A percentile compares a stretch with the other conserved stretches of the same genome.
phyloP scores from a whole-genome alignment of 345 rosid species.

The Populus simonii region DNA sequence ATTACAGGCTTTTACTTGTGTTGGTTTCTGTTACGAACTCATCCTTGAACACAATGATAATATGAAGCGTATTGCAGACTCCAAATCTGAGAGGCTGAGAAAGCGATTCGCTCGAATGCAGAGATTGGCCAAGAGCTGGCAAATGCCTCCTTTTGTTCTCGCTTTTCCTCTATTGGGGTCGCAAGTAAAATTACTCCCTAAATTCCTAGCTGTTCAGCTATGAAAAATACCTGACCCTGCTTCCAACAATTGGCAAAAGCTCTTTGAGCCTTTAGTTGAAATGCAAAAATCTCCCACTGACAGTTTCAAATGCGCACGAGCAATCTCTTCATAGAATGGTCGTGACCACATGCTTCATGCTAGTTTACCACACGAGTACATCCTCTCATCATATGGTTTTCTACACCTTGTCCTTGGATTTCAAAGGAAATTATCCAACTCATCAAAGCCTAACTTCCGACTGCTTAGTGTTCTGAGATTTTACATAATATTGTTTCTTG shows the following conservation, averaged over 20 bases:
- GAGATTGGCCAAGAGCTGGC: too few species aligned
- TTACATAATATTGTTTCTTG: not conserved
- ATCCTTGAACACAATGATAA: too few species aligned
- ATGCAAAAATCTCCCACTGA: too few species aligned
- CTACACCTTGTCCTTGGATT: not conserved
- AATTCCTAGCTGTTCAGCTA: not conserved
- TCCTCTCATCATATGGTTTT: not conserved
- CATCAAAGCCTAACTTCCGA: not conserved
- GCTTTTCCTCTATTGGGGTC: not conserved
- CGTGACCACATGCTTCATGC: not conserved
- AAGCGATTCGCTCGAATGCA: too few species aligned
- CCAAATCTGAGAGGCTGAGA: too few species aligned
- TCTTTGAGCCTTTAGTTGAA: too few species aligned
- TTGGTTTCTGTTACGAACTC: too few species aligned
- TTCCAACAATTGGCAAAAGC: too few species aligned
- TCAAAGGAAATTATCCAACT: not conserved
- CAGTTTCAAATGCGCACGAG: not conserved
- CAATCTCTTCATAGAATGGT: not conserved
- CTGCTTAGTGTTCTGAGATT: not conserved
- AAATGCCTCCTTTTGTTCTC: too few species aligned
- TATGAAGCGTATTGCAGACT: too few species aligned
- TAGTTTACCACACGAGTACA: not conserved
- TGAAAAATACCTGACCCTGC: not conserved
- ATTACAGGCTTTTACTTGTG: too few species aligned
- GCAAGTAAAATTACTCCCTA: not conserved